These are phyloP conservation scores for Funneliformis mosseae DNA, from an alignment of 192 early-diverging fungal species.

Conservation along the genomic window DNA sequence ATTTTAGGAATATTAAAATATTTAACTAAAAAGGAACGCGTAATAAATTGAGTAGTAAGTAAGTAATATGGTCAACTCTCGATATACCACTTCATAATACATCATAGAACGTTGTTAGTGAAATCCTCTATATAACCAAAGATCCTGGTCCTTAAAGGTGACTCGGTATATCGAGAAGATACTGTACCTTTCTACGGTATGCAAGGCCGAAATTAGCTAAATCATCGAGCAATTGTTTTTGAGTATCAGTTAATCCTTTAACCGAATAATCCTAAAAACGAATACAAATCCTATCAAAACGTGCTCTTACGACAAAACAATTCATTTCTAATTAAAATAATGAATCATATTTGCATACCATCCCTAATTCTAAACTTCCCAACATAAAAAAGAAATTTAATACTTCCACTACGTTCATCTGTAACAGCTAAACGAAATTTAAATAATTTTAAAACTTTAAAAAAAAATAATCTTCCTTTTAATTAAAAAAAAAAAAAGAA, in stretches of 20 bases:
- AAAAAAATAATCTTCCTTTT: conserved; percentile 6
- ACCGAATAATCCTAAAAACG: conserved; percentile 74
- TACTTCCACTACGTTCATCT: conserved; percentile 93
- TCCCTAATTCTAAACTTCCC: conserved; percentile 86
- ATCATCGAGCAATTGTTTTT: conserved; percentile 85
- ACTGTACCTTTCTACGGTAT: conserved; percentile 75
- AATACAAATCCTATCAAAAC: background rate
- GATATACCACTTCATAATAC: too few relatives aligned
- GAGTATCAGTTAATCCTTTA: conserved; percentile 82
- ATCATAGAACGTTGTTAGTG: too few relatives aligned
- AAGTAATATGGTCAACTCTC: too few relatives aligned
- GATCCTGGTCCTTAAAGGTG: too few relatives aligned
- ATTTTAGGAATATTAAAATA: background rate
- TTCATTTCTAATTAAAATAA: background rate
- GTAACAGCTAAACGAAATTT: conserved; percentile 41
- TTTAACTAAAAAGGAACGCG: conserved; percentile 10
- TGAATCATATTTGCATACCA: conserved; percentile 43
- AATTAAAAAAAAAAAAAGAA: background rate
- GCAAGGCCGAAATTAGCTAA: conserved; percentile 87
- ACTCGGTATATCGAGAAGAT: too few relatives aligned
- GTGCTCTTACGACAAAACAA: background rate
- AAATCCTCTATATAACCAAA: too few relatives aligned
- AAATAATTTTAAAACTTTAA: background rate
- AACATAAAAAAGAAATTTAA: conserved; percentile 94
- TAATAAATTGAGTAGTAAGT: background rate